These are phyloP conservation scores for Claviceps sp. DNA, from an alignment of 2,329 filamentous ascomycete species.

Conservation along the genomic window DNA sequence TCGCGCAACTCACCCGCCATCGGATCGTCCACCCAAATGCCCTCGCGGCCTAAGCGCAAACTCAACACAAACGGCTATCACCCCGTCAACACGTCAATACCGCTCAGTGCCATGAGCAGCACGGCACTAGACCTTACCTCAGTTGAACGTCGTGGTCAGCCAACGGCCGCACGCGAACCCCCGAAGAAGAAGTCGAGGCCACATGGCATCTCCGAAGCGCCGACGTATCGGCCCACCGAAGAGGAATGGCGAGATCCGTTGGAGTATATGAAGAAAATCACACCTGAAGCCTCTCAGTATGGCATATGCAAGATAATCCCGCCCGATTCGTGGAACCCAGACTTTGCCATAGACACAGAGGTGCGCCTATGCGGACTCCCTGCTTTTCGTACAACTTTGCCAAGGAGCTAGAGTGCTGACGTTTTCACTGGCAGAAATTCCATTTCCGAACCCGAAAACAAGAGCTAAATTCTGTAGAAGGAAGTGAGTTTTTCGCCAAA, in stretches of 20 bases:
- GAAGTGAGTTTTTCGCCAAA: slow-evolving; percentile 48
- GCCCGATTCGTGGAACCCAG: slow-evolving; percentile 83
- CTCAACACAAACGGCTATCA: slow-evolving; percentile 41
- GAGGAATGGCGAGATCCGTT: slow-evolving; percentile 94
- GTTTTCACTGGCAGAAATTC: slow-evolving; percentile 51
- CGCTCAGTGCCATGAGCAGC: slow-evolving; percentile 43
- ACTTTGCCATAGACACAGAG: slow-evolving; percentile 94
- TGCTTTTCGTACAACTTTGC: not conserved
- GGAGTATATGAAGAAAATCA: slow-evolving; percentile 85
- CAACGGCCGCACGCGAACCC: slow-evolving; percentile 61
- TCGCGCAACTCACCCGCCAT: slow-evolving; percentile 39
- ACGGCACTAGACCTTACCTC: slow-evolving; percentile 68
- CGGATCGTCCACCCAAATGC: slow-evolving; percentile 20
- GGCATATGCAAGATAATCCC: slow-evolving; percentile 95
- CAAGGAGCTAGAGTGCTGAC: not conserved
- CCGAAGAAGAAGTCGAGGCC: slow-evolving; percentile 66
- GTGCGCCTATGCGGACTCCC: slow-evolving; percentile 30
- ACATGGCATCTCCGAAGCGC: slow-evolving; percentile 78
- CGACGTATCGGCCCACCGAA: slow-evolving; percentile 77
- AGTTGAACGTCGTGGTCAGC: slow-evolving; percentile 80
- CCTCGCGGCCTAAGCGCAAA: slow-evolving; percentile 37
- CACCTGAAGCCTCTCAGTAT: slow-evolving; percentile 71
- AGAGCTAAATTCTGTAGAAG: slow-evolving; percentile 95
- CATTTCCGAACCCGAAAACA: slow-evolving; percentile 95
- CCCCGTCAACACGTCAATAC: slow-evolving; percentile 33